Base-by-base conservation (phyloP, 768 basidiomycete species). In the Cyathus striatus region DNA sequence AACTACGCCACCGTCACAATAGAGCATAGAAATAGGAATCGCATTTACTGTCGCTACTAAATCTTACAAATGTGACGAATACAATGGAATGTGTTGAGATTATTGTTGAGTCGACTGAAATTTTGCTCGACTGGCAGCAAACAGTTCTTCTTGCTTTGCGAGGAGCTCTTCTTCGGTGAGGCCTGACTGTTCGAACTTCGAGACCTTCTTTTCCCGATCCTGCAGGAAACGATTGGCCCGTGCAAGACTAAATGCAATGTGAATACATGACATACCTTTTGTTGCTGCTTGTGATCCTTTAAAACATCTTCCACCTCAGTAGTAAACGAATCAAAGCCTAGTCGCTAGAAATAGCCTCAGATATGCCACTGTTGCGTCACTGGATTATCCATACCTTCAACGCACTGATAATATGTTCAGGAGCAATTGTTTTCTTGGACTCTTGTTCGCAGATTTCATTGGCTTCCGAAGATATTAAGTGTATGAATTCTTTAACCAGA, bases 391-490 rank as follows among this genome's bases (percentile, higher is more conserved):
- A n/a, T 44, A 89, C 94, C 70, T 91, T 91, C 43, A 99, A 71
- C 4, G 96, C 96, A 18, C 76, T 70, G 23, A 97, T 86, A 34
- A 98, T 93, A 58, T 99, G 96, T 54, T 99, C 96, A 1, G 96
- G 96, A 4, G 92, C 88, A 54, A 99, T 98, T 1, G 96, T 99
- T 72, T 99, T 99, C 72, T 96, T 97, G 20, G 91, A 90, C 58
- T 95, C 93, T 60, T 91, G 86, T 59, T 98, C 96, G 57, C 96
- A 99, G 48, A 97, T 90, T 51, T 97, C 91, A 61, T 98, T 98
- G 41, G 96, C 91, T 60, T 97, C 92, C 6, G 93, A 91, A 14
- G 96, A 95, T 60, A 99, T 86, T 63, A 98, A 68, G 61, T 98
- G 91, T 48, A 99, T 94, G 62, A 98, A 99, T 72, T 99, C 96